A percentile compares a stretch with the other conserved stretches of the same genome.
Conservation (phyloP, 495 filamentous ascomycete genomes). For the Corynascus novoguineensis region DNA sequence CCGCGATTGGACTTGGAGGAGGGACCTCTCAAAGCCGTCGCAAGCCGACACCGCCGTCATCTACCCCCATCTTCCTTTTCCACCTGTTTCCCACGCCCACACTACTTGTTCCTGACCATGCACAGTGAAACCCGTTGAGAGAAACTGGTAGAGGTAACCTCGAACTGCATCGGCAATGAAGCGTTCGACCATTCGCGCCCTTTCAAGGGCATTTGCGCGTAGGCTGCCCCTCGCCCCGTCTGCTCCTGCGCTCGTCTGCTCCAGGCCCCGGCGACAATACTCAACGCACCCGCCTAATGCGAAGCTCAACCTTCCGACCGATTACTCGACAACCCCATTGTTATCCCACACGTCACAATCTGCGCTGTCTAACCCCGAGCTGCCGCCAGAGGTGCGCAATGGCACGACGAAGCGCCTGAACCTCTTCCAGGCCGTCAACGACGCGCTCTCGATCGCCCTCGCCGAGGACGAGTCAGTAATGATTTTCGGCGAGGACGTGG, state of each 20-base stretch:
- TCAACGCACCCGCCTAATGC: constrained; percentile 50
- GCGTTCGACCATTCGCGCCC: constrained; percentile 14
- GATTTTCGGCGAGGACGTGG: constrained; percentile 94
- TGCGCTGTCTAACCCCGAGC: constrained; percentile 61
- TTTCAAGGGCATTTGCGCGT: constrained; percentile 17
- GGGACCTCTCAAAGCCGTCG: constrained; percentile 26
- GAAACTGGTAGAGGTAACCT: neutral
- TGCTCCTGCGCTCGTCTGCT: neutral
- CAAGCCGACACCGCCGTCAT: constrained; percentile 26
- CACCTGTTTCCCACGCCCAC: neutral
- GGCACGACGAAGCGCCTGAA: constrained; percentile 78
- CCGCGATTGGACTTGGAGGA: constrained; percentile 13
- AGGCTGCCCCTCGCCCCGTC: neutral
- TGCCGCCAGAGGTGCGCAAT: constrained; percentile 57
- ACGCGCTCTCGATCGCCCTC: constrained; percentile 77
- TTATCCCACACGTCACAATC: constrained; percentile 70
- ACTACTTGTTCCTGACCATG: constrained; percentile 1
- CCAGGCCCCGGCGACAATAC: constrained; percentile 25
- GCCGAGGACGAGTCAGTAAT: constrained; percentile 77
- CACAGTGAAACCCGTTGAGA: neutral
- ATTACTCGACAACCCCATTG: constrained; percentile 77
- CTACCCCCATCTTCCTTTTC: neutral
- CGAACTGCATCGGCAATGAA: constrained; percentile 17
- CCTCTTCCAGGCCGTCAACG: constrained; percentile 87
- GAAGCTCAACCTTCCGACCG: constrained; percentile 75